Percentiles rank a stretch among this genome's conserved stretches.
These are phyloP conservation scores for Colletotrichum cordylinicola DNA, from an alignment of 2,329 filamentous ascomycete species.

Conservation along the genomic window DNA sequence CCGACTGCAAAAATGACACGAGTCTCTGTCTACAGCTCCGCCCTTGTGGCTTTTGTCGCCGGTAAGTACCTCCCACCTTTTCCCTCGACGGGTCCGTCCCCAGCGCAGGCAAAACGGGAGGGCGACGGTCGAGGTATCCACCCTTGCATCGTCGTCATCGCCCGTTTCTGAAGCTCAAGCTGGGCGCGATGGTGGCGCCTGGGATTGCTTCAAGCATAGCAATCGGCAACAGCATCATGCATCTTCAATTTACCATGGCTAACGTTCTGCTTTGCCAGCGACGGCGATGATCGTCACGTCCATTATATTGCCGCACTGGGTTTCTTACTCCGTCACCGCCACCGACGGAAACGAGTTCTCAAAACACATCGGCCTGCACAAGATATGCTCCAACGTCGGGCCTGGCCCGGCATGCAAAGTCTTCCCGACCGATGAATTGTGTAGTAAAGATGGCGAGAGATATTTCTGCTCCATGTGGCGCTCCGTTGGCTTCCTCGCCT, in stretches of 20 bases:
- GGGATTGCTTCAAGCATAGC: not conserved
- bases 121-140: not conserved
- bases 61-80: conserved; percentile 39
- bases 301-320: conserved; percentile 74
- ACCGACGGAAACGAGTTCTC: conserved; percentile 51
- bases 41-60: conserved; percentile 46
- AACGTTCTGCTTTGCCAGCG: conserved; percentile 50
- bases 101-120: not conserved
- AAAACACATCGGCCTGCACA: conserved; percentile 79
- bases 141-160: conserved; percentile 16
- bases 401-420: conserved; percentile 63
- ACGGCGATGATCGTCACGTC: conserved; percentile 74
- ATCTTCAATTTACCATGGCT: conserved; percentile 23
- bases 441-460: conserved; percentile 63
- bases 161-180: not conserved
- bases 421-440: conserved; percentile 74
- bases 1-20: conserved; percentile 43
- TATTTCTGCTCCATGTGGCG: conserved; percentile 94
- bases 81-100: not conserved
- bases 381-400: conserved; percentile 73
- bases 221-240: not conserved
- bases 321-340: conserved; percentile 65
- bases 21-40: conserved; percentile 46
- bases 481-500: conserved; percentile 86
- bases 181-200: not conserved